These are phyloP conservation scores for Candida insectorum DNA, from an alignment of 805 yeast genomes.

Conservation along the genomic window DNA sequence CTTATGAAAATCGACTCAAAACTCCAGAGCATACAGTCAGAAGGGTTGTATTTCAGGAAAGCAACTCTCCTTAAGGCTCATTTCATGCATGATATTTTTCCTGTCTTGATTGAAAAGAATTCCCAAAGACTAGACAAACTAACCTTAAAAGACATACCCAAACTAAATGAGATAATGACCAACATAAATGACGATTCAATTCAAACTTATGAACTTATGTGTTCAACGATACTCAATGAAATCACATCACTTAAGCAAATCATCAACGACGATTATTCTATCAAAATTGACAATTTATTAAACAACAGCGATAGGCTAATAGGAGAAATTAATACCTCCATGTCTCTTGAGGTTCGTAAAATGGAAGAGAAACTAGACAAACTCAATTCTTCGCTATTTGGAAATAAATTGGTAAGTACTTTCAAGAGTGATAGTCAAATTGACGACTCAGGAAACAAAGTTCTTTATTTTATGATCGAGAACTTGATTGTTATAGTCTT, in stretches of 20 bases:
- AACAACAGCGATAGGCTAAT: conserved; percentile 65
- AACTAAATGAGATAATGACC: conserved; percentile 12
- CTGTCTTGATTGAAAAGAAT: conserved; percentile 3
- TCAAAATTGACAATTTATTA: conserved; percentile 56
- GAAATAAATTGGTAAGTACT: conserved; percentile 14
- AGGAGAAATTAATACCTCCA: conserved; percentile 71
- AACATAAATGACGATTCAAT: conserved; percentile 30
- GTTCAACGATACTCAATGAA: conserved; percentile 31
- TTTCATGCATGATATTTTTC: conserved; percentile 8
- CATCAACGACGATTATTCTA: conserved; percentile 44
- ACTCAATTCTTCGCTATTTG: conserved; percentile 32
- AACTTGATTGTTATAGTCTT: conserved; percentile 49
- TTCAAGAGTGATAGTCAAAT: conserved; percentile 8
- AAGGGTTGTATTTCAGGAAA: conserved; percentile 8
- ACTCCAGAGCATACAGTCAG: no score
- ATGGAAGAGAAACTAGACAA: conserved; percentile 48
- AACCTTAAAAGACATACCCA: conserved; percentile 4
- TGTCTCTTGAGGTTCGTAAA: conserved; percentile 58
- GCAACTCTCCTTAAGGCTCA: conserved; percentile 9
- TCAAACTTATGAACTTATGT: conserved; percentile 32
- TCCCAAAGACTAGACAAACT: conserved; percentile 4
- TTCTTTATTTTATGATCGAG: conserved; percentile 47
- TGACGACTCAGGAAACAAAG: conserved; percentile 29
- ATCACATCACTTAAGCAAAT: conserved; percentile 31
- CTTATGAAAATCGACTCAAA: conserved; percentile 1